Conservation (phyloP, 2,329 filamentous ascomycete genomes). For the Peltaster fructicola region DNA sequence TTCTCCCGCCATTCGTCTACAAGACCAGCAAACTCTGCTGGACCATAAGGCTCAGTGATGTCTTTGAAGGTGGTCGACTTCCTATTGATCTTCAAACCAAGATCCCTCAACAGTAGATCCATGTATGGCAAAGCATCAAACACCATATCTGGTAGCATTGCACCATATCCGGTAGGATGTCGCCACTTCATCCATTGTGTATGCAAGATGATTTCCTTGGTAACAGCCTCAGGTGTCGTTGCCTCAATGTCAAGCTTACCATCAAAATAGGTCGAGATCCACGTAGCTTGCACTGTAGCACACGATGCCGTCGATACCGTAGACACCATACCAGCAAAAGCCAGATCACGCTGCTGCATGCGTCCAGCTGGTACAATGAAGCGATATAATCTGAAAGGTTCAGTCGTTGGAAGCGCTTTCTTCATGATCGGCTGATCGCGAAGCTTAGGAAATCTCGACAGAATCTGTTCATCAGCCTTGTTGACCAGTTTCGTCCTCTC, state of each 20-base stretch:
- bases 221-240: constrained; percentile 23
- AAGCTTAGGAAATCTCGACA: constrained; percentile 35
- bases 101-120: constrained; percentile 47
- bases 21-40: constrained; percentile 38
- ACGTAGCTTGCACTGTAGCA: constrained; percentile 25
- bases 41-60: constrained; percentile 38
- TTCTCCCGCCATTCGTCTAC: constrained; percentile 32
- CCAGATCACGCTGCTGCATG: constrained; percentile 19
- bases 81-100: constrained; percentile 40
- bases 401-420: constrained; percentile 5
- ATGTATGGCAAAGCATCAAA: constrained; percentile 62
- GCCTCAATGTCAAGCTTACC: constrained; percentile 25
- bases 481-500: constrained; percentile 22
- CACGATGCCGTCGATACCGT: constrained; percentile 21
- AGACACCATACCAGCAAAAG: constrained; percentile 23
- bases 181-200: constrained; percentile 53
- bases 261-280: constrained; percentile 45
- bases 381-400: constrained; percentile 23
- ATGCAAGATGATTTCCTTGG: constrained; percentile 35
- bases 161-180: constrained; percentile 48
- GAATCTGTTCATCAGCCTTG: constrained; percentile 34
- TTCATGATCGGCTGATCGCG: constrained; percentile 27
- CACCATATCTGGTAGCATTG: constrained; percentile 48
- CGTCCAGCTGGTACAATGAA: constrained; percentile 25
- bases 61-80: constrained; percentile 36